These are phyloP conservation scores for Sphaerulina populicola DNA, from an alignment of 2,329 filamentous ascomycete species.

Conservation along the genomic window DNA sequence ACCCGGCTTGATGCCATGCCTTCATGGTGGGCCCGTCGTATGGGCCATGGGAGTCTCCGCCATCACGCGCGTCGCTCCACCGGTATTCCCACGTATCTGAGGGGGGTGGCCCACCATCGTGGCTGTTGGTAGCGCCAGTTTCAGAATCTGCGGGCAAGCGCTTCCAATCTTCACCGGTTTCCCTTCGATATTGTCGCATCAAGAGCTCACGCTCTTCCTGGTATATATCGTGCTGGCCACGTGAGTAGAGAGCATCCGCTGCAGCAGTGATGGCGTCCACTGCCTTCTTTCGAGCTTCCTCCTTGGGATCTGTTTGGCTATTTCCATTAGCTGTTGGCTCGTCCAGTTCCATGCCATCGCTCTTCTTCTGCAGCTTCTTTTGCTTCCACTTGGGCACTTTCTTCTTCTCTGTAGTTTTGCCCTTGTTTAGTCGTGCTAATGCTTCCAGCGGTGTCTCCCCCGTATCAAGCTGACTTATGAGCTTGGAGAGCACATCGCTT, in stretches of 20 bases:
- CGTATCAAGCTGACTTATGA: constrained; percentile 66
- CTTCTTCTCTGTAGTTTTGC: constrained; percentile 49
- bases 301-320: constrained; percentile 53
- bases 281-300: constrained; percentile 59
- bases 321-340: constrained; percentile 25
- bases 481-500: constrained; percentile 60
- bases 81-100: constrained; percentile 67
- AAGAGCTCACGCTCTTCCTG: constrained; percentile 78
- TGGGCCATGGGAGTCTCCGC: constrained; percentile 69
- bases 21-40: constrained; percentile 81
- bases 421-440: constrained; percentile 58
- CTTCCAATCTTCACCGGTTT: constrained; percentile 82
- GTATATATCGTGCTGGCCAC: constrained; percentile 85
- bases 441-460: constrained; percentile 86
- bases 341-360: constrained; percentile 64
- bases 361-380: constrained; percentile 42
- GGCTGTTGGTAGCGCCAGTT: constrained; percentile 1
- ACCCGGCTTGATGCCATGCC: constrained; percentile 83
- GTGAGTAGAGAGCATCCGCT: constrained; percentile 73
- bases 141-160: constrained; percentile 25
- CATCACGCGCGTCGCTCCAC: constrained; percentile 83
- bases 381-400: constrained; percentile 55
- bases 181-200: constrained; percentile 70
- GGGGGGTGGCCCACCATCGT: neutral
- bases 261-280: constrained; percentile 82